A percentile compares a stretch with the other conserved stretches of the same genome.
These are phyloP conservation scores for Trichoderma afroharzianum DNA, from an alignment of 2,329 filamentous ascomycete genomes.

Conservation along the genomic window DNA sequence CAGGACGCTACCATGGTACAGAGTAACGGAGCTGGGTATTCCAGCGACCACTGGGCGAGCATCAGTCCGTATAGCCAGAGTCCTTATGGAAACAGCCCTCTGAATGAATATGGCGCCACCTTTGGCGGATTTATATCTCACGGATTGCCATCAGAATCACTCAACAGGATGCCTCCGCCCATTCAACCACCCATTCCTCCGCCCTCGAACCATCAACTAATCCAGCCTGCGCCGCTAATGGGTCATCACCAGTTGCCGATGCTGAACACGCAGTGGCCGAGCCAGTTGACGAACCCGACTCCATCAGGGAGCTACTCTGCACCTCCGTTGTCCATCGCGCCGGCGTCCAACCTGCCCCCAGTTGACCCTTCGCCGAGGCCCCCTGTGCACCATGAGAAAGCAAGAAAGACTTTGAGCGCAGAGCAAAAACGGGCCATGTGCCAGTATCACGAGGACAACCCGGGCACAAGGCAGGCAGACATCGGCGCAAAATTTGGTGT, in stretches of 20 bases:
- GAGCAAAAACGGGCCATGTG: constrained; percentile 92
- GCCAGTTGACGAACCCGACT: constrained; percentile 71
- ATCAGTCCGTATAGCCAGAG: constrained; percentile 64
- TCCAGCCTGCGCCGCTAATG: constrained; percentile 39
- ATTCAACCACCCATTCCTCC: constrained; percentile 41
- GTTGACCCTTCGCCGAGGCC: constrained; percentile 28
- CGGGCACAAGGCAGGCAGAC: constrained; percentile 88
- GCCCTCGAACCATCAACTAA: constrained; percentile 28
- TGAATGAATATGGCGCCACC: constrained; percentile 63
- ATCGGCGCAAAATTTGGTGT: constrained; percentile 95
- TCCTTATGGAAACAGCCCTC: constrained; percentile 44
- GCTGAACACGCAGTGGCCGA: constrained; percentile 74
- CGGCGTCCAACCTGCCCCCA: constrained; percentile 50
- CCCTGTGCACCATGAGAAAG: constrained; percentile 51
- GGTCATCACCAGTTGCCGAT: constrained; percentile 62
- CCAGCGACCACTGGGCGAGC: constrained; percentile 52
- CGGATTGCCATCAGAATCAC: constrained; percentile 48
- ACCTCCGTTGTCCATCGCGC: constrained; percentile 56
- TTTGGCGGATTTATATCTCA: constrained; percentile 54
- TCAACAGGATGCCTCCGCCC: constrained; percentile 55
- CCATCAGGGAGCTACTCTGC: constrained; percentile 52
- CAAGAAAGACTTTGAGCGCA: constrained; percentile 84
- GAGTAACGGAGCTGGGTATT: constrained; percentile 31
- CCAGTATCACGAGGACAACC: constrained; percentile 85
- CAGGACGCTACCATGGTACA: constrained; percentile 32